phyloP scores from a whole-genome alignment of 257 asterid species.

The Linderniella brevidens region DNA sequence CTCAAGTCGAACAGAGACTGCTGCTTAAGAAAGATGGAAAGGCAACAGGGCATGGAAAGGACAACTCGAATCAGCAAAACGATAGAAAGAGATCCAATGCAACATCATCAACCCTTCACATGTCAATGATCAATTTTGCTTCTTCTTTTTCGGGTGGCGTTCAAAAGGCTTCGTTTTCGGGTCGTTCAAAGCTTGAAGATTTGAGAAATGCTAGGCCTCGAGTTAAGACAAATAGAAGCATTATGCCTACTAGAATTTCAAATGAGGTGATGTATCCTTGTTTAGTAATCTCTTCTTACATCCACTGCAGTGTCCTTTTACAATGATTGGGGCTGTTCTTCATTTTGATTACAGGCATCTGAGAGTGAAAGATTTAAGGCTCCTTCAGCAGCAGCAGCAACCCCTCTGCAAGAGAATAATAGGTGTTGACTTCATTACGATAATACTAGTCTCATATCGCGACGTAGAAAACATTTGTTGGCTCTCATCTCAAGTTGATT shows the following conservation, averaged over 20 bases:
- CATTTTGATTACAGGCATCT: too few relatives aligned
- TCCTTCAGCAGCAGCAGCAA: too few relatives aligned
- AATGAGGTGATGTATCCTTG: too few relatives aligned
- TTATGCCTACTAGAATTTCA: not conserved
- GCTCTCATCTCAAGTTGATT: not conserved
- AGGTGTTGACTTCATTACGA: too few relatives aligned
- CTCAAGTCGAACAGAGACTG: conserved; percentile 17
- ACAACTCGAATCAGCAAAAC: conserved; percentile 13
- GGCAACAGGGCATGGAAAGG: conserved; percentile 20
- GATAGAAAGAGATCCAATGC: conserved; percentile 26
- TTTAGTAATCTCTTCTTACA: too few relatives aligned
- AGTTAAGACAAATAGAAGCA: conserved; percentile 28
- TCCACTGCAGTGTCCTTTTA: too few relatives aligned
- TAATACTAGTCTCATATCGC: too few relatives aligned
- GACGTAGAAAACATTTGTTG: too few relatives aligned
- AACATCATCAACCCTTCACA: conserved; percentile 38
- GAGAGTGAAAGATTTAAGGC: too few relatives aligned
- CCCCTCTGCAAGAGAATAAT: too few relatives aligned
- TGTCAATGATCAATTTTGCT: conserved; percentile 20
- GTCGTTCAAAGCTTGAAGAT: conserved; percentile 21
- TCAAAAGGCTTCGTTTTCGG: conserved; percentile 25
- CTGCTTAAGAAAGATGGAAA: too few relatives aligned
- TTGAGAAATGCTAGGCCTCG: conserved; percentile 23
- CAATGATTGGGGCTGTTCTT: too few relatives aligned
- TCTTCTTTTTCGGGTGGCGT: conserved; percentile 18